These are phyloP conservation scores for Geranomyces michiganensis DNA, from an alignment of 192 early-diverging fungal genomes.

Conservation along the genomic window DNA sequence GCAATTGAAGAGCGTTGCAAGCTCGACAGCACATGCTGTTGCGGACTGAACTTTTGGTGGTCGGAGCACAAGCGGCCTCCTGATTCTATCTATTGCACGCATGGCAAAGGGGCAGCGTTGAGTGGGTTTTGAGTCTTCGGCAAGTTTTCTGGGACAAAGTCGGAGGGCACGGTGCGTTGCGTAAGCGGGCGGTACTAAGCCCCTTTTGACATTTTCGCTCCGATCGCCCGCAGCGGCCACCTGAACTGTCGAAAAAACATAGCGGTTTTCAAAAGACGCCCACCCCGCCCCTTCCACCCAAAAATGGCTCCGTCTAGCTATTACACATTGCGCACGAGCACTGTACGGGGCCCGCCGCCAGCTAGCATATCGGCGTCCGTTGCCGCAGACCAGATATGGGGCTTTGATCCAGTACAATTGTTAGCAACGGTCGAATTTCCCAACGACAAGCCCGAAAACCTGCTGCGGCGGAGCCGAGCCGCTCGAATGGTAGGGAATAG, in stretches of 20 bases:
- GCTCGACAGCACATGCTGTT: slow-evolving; percentile 45
- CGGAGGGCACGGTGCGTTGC: too few species aligned
- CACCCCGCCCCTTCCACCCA: too few species aligned
- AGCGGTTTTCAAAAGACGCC: too few species aligned
- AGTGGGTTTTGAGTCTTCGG: too few species aligned
- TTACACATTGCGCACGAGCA: neutral
- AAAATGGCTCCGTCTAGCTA: slow-evolving; percentile 1
- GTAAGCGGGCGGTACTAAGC: too few species aligned
- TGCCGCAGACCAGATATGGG: slow-evolving; percentile 45
- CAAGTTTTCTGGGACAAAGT: too few species aligned
- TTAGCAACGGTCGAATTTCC: slow-evolving; percentile 55
- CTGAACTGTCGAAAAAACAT: too few species aligned
- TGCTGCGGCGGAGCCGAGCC: slow-evolving; percentile 35
- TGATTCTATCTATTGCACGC: slow-evolving; percentile 41
- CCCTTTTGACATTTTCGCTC: too few species aligned
- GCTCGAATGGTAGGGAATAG: slow-evolving; percentile 38
- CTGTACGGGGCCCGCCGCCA: neutral
- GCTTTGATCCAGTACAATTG: slow-evolving; percentile 58
- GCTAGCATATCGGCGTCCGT: neutral
- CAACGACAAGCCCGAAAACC: slow-evolving; percentile 54
- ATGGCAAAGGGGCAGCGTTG: slow-evolving; percentile 6
- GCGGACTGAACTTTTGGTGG: slow-evolving; percentile 45
- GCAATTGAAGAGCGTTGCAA: slow-evolving; percentile 54
- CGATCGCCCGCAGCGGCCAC: too few species aligned
- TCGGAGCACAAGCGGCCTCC: slow-evolving; percentile 39